Evolutionary conservation across 73 alveolate genomes (phyloP), one percentile per base, ranked within the genome.

Genomic region (Breviolum minutum): DNA sequence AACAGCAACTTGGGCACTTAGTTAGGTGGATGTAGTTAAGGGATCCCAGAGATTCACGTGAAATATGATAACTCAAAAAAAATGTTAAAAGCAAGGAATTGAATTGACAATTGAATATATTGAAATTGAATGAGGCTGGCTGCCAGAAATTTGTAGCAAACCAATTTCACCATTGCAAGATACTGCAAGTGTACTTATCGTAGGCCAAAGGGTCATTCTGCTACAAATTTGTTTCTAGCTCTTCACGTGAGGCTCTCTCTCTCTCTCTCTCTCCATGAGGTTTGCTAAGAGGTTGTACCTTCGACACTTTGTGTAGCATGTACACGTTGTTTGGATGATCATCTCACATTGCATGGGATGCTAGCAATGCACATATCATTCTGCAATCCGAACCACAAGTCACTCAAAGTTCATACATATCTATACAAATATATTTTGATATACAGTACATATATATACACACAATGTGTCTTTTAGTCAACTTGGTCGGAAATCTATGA

Each of bases 1-100:
- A 92, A 76, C 90, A 12, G 92, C 92, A 61, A n/a, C 92, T 83
- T 54, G 73, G 54, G 76, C 92, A 7, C 2, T 32, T 2, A 48
- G 71, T 20, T 64, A 40, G 54, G 54, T 40, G 54, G 54, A 40
- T 68, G 17, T 68, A 17, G n/a, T n/a, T n/a, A n/a, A n/a, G n/a
- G n/a, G 77, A 68, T 68, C 24, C 6, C 24, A 11, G 54, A 40
- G 54, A 40, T 40, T 40, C 54, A 3, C 54, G 3, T 40, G 54
- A 40, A 17, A 22, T 68, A 68, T 68, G 77, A 17, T 17, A 22
- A 68, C 24, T 1, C 77, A 14, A 22, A 14, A 68, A 22, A 1
- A 17, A 22, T 68, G 77, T 66, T 17, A 40, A 40, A 3, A 40
- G 3, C 54, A 40, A 40, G 54, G 54, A 40, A 40, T 40, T 13